A percentile compares a stretch with the other conserved stretches of the same genome.
Conservation (phyloP, 164 flowering plant species). For the Chloranthus sessilifolius region DNA sequence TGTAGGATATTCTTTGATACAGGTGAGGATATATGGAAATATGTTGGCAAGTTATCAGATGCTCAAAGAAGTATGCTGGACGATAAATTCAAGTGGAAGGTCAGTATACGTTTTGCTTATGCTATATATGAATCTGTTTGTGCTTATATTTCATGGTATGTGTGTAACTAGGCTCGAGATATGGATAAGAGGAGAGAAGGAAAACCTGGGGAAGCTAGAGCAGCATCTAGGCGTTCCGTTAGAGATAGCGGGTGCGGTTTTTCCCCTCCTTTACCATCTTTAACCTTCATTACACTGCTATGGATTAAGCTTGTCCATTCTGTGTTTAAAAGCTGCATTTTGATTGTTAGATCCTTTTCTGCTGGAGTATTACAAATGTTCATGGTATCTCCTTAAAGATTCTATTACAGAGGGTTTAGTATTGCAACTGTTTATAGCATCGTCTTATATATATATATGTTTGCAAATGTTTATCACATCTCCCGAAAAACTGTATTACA, state of each 20-base stretch:
- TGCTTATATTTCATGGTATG: slow-evolving; percentile 6
- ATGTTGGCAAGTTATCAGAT: slow-evolving; percentile 92
- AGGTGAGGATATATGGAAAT: slow-evolving; percentile 98
- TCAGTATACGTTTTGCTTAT: slow-evolving; percentile 19
- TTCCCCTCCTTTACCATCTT: too few relatives aligned
- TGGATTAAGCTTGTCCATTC: too few relatives aligned
- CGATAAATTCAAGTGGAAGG: slow-evolving; percentile 99
- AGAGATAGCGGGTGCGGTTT: slow-evolving; percentile 80
- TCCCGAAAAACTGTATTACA: too few relatives aligned
- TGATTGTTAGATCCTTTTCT: too few relatives aligned
- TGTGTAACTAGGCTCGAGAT: slow-evolving; percentile 68
- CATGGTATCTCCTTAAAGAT: too few relatives aligned
- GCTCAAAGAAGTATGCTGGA: slow-evolving; percentile 98
- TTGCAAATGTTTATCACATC: too few relatives aligned
- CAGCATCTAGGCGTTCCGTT: slow-evolving; percentile 83
- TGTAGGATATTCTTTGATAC: slow-evolving; percentile 3
- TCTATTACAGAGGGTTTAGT: too few relatives aligned
- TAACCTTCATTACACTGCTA: background rate
- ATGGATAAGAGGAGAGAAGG: slow-evolving; percentile 98
- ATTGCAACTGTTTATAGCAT: too few relatives aligned
- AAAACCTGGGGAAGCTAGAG: slow-evolving; percentile 92
- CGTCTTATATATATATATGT: too few relatives aligned
- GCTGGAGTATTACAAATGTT: too few relatives aligned
- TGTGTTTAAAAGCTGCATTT: too few relatives aligned
- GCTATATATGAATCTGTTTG: background rate